Conservation (phyloP, 768 basidiomycete genomes). For the Podaxis pistillaris region DNA sequence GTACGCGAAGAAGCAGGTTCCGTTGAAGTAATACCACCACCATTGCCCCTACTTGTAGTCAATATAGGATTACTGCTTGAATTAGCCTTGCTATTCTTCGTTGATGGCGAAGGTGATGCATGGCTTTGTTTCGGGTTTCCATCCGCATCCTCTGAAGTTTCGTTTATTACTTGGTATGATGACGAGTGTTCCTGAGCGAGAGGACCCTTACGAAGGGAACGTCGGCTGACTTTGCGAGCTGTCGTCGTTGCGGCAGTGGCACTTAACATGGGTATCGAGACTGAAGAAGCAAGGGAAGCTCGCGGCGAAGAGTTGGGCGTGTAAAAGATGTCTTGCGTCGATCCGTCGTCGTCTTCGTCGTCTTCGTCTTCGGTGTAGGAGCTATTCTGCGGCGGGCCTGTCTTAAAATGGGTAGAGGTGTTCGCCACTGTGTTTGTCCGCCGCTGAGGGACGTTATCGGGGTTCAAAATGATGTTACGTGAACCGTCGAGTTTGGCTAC, state of each 20-base stretch:
- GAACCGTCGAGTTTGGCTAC: neutral
- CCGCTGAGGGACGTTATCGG: neutral
- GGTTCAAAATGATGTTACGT: slow-evolving; percentile 10
- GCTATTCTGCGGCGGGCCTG: slow-evolving; percentile 16
- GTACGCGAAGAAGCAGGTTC: neutral
- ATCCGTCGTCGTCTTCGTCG: slow-evolving; percentile 19
- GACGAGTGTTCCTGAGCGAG: slow-evolving; percentile 6
- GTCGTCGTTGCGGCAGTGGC: slow-evolving; percentile 16
- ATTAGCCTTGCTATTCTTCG: slow-evolving; percentile 5
- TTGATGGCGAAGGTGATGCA: slow-evolving; percentile 6
- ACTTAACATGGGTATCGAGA: slow-evolving; percentile 24
- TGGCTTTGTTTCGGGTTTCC: slow-evolving; percentile 7
- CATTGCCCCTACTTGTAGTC: neutral
- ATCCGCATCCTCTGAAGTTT: slow-evolving; percentile 5
- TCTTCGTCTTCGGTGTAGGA: neutral
- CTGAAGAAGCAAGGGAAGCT: slow-evolving; percentile 41
- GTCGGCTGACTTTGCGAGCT: slow-evolving; percentile 27
- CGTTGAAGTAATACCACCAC: neutral
- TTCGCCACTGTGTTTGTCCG: slow-evolving; percentile 9
- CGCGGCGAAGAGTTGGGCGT: slow-evolving; percentile 59
- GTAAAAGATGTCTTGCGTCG: slow-evolving; percentile 51
- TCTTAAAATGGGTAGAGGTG: slow-evolving; percentile 18
- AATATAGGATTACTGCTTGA: neutral
- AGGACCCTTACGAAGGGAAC: slow-evolving; percentile 18
- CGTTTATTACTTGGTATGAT: neutral